Evolutionary conservation across 768 basidiomycete genomes (phyloP).

Genomic region (Baorangia bicolor): DNA sequence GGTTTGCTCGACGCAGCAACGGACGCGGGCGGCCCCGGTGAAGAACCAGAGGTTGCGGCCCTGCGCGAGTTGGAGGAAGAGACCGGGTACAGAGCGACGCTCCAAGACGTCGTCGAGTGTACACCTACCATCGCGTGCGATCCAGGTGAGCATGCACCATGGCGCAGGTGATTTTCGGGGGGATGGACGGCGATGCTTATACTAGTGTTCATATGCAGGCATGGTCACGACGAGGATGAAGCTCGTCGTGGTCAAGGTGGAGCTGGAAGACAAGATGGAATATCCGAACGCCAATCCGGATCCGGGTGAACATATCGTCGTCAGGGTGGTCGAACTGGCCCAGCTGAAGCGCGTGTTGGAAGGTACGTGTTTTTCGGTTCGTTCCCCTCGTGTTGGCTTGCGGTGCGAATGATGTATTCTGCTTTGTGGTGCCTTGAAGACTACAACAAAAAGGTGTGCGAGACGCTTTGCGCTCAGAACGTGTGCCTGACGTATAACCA

Average conservation of each 20-base stretch:
- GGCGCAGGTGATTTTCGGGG: background rate
- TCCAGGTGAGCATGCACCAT: conserved; percentile 49
- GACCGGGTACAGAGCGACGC: conserved; percentile 76
- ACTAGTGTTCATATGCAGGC: conserved; percentile 43
- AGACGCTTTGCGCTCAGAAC: background rate
- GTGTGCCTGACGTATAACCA: conserved; percentile 20
- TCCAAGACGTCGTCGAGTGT: conserved; percentile 52
- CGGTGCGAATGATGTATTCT: background rate
- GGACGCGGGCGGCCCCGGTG: conserved; percentile 29
- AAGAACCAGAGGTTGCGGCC: conserved; percentile 78
- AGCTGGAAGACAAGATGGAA: conserved; percentile 64
- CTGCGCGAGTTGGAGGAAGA: conserved; percentile 91
- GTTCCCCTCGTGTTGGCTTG: background rate
- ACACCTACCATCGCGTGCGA: conserved; percentile 65
- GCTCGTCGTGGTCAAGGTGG: conserved; percentile 70
- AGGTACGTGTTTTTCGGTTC: conserved; percentile 47
- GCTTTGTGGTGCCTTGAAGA: conserved; percentile 36
- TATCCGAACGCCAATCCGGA: conserved; percentile 76
- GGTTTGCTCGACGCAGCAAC: conserved; percentile 78
- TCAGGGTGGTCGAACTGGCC: conserved; percentile 64
- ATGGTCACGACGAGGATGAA: conserved; percentile 97
- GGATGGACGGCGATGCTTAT: background rate
- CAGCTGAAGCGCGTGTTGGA: conserved; percentile 63
- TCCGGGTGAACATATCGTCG: conserved; percentile 81
- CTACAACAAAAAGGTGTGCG: conserved; percentile 55